Evolutionary conservation across 2,329 filamentous ascomycete genomes (phyloP).

Genomic region (Clonostachys rosea): DNA sequence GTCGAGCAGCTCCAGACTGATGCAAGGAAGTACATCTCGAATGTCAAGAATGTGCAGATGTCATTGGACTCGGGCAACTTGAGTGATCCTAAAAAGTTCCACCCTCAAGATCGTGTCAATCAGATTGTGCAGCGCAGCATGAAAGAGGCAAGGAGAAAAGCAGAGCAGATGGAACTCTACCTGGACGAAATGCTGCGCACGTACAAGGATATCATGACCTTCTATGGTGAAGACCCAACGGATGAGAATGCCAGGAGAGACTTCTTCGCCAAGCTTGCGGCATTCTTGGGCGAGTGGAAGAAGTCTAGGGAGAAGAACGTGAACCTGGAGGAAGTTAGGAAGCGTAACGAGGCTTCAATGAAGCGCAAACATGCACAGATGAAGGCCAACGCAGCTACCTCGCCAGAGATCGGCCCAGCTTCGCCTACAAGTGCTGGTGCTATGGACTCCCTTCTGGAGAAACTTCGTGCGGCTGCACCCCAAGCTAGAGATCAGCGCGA

Average conservation of each 20-base stretch:
- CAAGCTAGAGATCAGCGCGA: slow-evolving; percentile 87
- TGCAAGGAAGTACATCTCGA: slow-evolving; percentile 88
- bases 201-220: slow-evolving; percentile 93
- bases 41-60: slow-evolving; percentile 88
- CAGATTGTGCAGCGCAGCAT: slow-evolving; percentile 89
- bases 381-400: slow-evolving; percentile 50
- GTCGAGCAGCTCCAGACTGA: slow-evolving; percentile 87
- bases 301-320: slow-evolving; percentile 93
- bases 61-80: slow-evolving; percentile 91
- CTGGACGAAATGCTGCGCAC: slow-evolving; percentile 87
- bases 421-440: slow-evolving; percentile 77
- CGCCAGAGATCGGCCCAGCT: slow-evolving; percentile 43
- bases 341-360: slow-evolving; percentile 86
- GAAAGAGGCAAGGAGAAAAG: slow-evolving; percentile 95
- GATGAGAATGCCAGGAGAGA: slow-evolving; percentile 93
- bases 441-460: slow-evolving; percentile 95
- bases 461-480: slow-evolving; percentile 86
- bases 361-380: slow-evolving; percentile 79
- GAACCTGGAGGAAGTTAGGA: slow-evolving; percentile 72
- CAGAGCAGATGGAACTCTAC: slow-evolving; percentile 91
- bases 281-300: slow-evolving; percentile 93
- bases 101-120: slow-evolving; percentile 91
- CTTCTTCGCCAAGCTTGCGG: slow-evolving; percentile 90
- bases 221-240: slow-evolving; percentile 89
- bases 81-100: slow-evolving; percentile 95